Base-by-base conservation (phyloP, 2,329 filamentous ascomycete genomes). In the Phaeosphaeria sp. region DNA sequence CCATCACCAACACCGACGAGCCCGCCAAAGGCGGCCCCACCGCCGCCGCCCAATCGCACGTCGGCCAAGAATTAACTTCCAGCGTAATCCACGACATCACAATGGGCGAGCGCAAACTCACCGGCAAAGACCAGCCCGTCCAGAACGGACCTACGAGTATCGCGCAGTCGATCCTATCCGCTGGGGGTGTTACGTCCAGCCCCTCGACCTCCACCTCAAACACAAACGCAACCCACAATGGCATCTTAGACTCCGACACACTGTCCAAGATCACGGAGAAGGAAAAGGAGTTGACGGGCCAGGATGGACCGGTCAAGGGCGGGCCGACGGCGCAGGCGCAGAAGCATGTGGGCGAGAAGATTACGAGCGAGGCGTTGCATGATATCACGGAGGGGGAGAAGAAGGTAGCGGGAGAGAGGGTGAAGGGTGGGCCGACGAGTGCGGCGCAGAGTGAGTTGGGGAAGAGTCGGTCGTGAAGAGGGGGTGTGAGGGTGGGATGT, bases 21-120 rank as follows among this genome's bases (percentile, higher is more conserved):
- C 78, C 79, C 7, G 68, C 74, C 1, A 66, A 69, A 51, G 74
- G 73, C 6, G 79, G 79, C 1, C 79, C 79, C 0, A 81, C 78
- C 0, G 78, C 79, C 3, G 70, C 73, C 47, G 79, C 79, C 0
- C 79, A 81, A 63, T 73, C 72, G 42, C 78, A 81, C 53, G 65
- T 54, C 20, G 67, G 67, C 45, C 57, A 69, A 30, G 51, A 61
- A 36, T 74, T 81, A 47, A 77, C 69, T 17, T 53, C 68, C 2
- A 51, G 76, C 55, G 71, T 72, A 45, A 63, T 81, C 1, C 74
- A 76, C 56, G 77, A 79, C 56, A 80, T 81, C 59, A 79, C 76
- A 8, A 70, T 74, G 43, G 79, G 76, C 11, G 78, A 81, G 69
- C 77, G 77, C 55, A 67, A 62, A n/a, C 68, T 81, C 27, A 79